A percentile compares a stretch with the other conserved stretches of the same genome.
These are phyloP conservation scores for Xylaria sp. DNA, from an alignment of 2,329 filamentous ascomycete genomes.

Conservation along the genomic window DNA sequence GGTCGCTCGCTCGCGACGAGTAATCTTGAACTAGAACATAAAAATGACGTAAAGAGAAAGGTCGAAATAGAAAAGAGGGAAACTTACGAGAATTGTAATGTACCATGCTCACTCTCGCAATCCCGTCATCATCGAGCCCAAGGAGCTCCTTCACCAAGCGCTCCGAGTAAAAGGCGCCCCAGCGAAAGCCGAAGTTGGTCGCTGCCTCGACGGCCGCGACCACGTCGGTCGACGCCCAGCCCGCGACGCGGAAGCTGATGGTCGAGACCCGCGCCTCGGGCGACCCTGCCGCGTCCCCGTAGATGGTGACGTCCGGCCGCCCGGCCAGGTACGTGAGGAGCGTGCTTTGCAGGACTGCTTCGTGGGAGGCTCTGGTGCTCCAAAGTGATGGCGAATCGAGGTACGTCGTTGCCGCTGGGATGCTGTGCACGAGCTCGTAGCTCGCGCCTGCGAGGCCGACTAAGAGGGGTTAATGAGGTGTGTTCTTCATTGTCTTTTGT, in stretches of 20 bases:
- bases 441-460: slow-evolving; percentile 61
- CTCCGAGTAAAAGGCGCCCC: slow-evolving; percentile 73
- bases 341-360: slow-evolving; percentile 62
- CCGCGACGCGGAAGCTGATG: slow-evolving; percentile 69
- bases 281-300: slow-evolving; percentile 59
- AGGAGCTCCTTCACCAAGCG: slow-evolving; percentile 65
- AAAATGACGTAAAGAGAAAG: background rate
- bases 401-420: slow-evolving; percentile 69
- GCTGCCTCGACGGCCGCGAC: slow-evolving; percentile 66
- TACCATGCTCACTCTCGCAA: slow-evolving; percentile 72
- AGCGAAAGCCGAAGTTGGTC: slow-evolving; percentile 66
- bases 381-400: slow-evolving; percentile 56
- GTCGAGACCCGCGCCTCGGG: slow-evolving; percentile 62
- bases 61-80: background rate
- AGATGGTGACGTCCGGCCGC: slow-evolving; percentile 60
- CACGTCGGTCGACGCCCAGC: slow-evolving; percentile 59
- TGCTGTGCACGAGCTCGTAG: slow-evolving; percentile 70
- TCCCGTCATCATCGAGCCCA: slow-evolving; percentile 62
- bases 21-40: background rate
- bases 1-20: background rate
- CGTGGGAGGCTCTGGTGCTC: slow-evolving; percentile 61
- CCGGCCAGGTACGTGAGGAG: slow-evolving; percentile 64
- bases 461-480: background rate
- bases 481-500: slow-evolving; percentile 50
- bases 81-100: slow-evolving; percentile 73